A percentile compares a stretch with the other conserved stretches of the same genome.
These are phyloP conservation scores for Saccharomycopsis hybrid DNA, from an alignment of 1,139 yeast species.

Conservation along the genomic window DNA sequence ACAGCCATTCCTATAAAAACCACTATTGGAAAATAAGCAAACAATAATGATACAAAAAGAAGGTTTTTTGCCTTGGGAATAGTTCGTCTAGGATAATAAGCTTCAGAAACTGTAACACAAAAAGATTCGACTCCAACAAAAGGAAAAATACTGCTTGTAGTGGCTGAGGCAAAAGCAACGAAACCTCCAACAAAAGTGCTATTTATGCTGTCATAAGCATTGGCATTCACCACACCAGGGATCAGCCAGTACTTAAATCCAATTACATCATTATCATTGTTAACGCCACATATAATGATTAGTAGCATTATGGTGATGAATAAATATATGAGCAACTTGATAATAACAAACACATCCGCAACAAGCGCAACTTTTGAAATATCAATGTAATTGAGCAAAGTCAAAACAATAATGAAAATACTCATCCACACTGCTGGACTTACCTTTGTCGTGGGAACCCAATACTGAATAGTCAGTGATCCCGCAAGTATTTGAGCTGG, in stretches of 20 bases:
- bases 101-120: slow-evolving; percentile 41
- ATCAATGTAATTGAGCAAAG: slow-evolving; percentile 38
- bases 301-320: slow-evolving; percentile 28
- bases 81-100: slow-evolving; percentile 42
- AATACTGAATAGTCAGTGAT: slow-evolving; percentile 32
- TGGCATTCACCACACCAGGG: slow-evolving; percentile 37
- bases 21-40: slow-evolving; percentile 40
- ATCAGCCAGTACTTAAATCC: slow-evolving; percentile 61
- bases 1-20: slow-evolving; percentile 46
- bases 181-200: slow-evolving; percentile 23
- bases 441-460: slow-evolving; percentile 40
- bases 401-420: slow-evolving; percentile 38
- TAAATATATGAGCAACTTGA: slow-evolving; percentile 29
- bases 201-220: background rate
- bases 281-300: slow-evolving; percentile 29
- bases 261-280: slow-evolving; percentile 32
- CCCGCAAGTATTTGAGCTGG: slow-evolving; percentile 20
- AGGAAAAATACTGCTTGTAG: slow-evolving; percentile 33
- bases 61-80: slow-evolving; percentile 46
- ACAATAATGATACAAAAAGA: slow-evolving; percentile 42
- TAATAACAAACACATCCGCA: slow-evolving; percentile 38
- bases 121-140: slow-evolving; percentile 42
- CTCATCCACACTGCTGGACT: slow-evolving; percentile 43
- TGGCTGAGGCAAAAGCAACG: slow-evolving; percentile 38
- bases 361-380: slow-evolving; percentile 47